These are phyloP conservation scores for Fusarium sp. DNA, from an alignment of 2,329 filamentous ascomycete genomes.

Conservation along the genomic window DNA sequence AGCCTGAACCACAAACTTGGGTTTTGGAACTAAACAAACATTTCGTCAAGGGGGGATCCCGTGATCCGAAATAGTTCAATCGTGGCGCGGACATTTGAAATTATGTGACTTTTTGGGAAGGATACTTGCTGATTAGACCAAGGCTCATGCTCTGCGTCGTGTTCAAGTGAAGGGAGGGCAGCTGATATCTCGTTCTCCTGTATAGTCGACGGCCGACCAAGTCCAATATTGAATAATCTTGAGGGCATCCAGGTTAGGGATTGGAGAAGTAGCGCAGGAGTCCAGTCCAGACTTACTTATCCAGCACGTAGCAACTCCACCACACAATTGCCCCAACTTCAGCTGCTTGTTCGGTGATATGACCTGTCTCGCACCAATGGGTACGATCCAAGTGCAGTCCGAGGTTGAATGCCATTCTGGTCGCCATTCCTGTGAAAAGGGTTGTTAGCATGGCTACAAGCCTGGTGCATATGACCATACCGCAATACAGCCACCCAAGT, in stretches of 20 bases:
- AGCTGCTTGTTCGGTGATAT: neutral
- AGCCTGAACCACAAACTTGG: neutral
- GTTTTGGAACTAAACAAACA: neutral
- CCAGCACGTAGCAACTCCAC: neutral
- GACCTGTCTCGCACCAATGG: neutral
- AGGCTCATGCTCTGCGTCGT: neutral
- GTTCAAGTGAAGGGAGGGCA: neutral
- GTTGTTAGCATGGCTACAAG: neutral
- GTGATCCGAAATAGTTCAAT: neutral
- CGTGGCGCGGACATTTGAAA: neutral
- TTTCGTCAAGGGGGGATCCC: neutral
- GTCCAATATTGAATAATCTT: neutral
- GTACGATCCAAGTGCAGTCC: neutral
- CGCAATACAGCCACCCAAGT: conserved; percentile 1
- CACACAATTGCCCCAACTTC: neutral
- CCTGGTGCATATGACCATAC: neutral
- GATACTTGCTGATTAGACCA: neutral
- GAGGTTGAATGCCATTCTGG: neutral
- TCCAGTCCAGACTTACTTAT: neutral
- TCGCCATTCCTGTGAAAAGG: neutral
- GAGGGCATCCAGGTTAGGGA: neutral
- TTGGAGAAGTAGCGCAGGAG: too few species aligned
- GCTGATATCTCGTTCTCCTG: neutral
- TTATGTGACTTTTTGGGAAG: neutral
- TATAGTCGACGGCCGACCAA: neutral